Base-by-base conservation (phyloP, 139 green algal genomes). In the Chlorella sp. region DNA sequence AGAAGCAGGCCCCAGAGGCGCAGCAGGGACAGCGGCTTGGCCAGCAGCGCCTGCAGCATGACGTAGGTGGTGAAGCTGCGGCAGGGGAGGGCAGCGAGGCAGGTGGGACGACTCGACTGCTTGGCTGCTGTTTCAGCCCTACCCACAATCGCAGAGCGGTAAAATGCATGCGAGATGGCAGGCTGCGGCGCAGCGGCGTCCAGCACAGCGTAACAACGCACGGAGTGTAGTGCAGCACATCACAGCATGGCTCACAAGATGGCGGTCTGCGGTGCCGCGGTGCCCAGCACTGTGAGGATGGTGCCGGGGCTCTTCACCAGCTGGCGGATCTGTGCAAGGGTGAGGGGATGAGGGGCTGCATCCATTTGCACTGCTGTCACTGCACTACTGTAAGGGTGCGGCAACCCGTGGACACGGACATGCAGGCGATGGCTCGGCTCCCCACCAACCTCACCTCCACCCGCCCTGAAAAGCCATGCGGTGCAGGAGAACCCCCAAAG, bases 211-310 rank as follows among this genome's bases (percentile, higher is more conserved):
- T 32, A 51, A 9, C 44, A 11, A n/a, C n/a, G n/a, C n/a, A n/a
- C n/a, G n/a, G n/a, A n/a, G 26, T 25, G 30, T 12, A 15, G n/a
- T 47, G 67, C 67, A 73, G 67, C 67, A 47, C 30, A 44, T 4
- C 34, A 28, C 67, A 51, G 44, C 44, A 11, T 83, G 47, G 91
- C 91, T 88, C 95, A 96, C 87, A 96, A 96, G 63, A 88, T 90
- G n/a, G 92, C 89, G 1, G 90, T 93, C 86, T 95, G 92, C 0
- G 92, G 92, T 1, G 89, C 92, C 2, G 87, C 87, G 0, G 88
- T 89, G 41, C 94, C 94, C 56, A 96, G 81, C 12, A 95, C 65
- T 34, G 81, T 91, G 23, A 93, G 39, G 18, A 94, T 86, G 17
- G 76, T 78, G 25, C 55, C 38, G 4, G 91, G 91, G 9, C 30